Evolutionary conservation across 78 protist genomes (phyloP).

Genomic region (Speleostelium caveatum): DNA sequence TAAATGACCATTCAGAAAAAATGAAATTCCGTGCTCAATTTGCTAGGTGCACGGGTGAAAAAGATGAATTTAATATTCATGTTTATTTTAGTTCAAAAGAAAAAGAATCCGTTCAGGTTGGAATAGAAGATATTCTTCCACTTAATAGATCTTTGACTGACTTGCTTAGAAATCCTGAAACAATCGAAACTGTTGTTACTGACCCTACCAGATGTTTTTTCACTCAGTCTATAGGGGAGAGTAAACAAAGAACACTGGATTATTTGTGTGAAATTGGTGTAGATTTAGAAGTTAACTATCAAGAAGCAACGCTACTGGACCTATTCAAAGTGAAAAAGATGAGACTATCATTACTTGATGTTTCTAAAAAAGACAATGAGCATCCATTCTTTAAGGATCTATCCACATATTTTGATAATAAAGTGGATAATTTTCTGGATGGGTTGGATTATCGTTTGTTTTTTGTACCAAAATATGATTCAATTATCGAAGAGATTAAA

Average conservation of each 20-base stretch:
- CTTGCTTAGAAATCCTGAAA: neutral
- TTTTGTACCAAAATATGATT: slow-evolving; percentile 63
- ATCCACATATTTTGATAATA: neutral
- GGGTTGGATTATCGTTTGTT: slow-evolving; percentile 32
- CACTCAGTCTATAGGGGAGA: slow-evolving; percentile 31
- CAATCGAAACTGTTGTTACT: slow-evolving; percentile 15
- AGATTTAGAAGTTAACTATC: slow-evolving; percentile 10
- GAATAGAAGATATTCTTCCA: slow-evolving; percentile 59
- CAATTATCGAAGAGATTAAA: slow-evolving; percentile 8
- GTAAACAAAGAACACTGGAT: slow-evolving; percentile 23
- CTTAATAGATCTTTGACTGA: slow-evolving; percentile 29
- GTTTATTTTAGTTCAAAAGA: slow-evolving; percentile 53
- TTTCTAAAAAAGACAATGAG: neutral
- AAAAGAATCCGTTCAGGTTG: slow-evolving; percentile 35
- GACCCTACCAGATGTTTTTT: slow-evolving; percentile 57
- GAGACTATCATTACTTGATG: neutral
- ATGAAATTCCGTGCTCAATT: slow-evolving; percentile 27
- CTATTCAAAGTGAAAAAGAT: slow-evolving; percentile 11
- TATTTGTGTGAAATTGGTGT: slow-evolving; percentile 21
- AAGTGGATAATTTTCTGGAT: slow-evolving; percentile 17
- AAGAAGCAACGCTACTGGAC: neutral
- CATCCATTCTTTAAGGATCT: slow-evolving; percentile 56
- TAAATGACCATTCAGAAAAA: slow-evolving; percentile 37
- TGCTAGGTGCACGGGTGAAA: slow-evolving; percentile 70
- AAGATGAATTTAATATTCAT: slow-evolving; percentile 26